Conservation (phyloP, 192 early-diverging fungal species). For the Podila horticola region DNA sequence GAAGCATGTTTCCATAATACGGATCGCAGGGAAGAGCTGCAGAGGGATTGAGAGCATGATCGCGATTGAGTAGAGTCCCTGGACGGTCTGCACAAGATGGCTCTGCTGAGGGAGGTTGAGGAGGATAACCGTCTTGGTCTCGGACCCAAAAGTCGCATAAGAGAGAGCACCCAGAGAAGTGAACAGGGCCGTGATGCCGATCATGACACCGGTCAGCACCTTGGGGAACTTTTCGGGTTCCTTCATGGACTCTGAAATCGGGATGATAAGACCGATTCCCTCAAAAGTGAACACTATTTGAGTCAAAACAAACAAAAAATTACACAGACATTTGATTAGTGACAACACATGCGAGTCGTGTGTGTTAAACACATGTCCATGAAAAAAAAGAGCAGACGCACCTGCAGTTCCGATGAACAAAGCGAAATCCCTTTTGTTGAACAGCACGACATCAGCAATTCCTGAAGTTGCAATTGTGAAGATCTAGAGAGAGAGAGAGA, state of each 20-base stretch:
- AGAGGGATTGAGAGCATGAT: conserved; percentile 95
- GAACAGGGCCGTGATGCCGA: conserved; percentile 86
- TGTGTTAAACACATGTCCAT: neutral
- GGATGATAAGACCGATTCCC: conserved; percentile 65
- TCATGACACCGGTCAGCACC: conserved; percentile 82
- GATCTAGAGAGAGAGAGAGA: conserved; percentile 42
- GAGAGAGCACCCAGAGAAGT: conserved; percentile 82
- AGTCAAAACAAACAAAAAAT: neutral
- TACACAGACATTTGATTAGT: neutral
- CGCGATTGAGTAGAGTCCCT: conserved; percentile 90
- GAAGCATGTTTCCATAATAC: conserved; percentile 88
- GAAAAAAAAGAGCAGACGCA: conserved; percentile 57
- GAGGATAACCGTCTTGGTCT: conserved; percentile 89
- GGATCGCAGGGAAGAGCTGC: conserved; percentile 92
- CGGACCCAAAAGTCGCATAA: conserved; percentile 87
- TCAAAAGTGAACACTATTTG: conserved; percentile 43
- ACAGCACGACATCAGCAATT: conserved; percentile 72
- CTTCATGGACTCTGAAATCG: conserved; percentile 91
- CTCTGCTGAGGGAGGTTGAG: conserved; percentile 82
- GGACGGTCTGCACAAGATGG: conserved; percentile 74
- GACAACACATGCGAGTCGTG: neutral
- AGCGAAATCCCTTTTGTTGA: conserved; percentile 86
- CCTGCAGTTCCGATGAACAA: conserved; percentile 96
- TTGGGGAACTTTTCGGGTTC: conserved; percentile 84
- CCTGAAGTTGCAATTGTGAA: conserved; percentile 72